A percentile compares a stretch with the other conserved stretches of the same genome.
These are phyloP conservation scores for Amanita exitialis DNA, from an alignment of 768 basidiomycete genomes.

Conservation along the genomic window DNA sequence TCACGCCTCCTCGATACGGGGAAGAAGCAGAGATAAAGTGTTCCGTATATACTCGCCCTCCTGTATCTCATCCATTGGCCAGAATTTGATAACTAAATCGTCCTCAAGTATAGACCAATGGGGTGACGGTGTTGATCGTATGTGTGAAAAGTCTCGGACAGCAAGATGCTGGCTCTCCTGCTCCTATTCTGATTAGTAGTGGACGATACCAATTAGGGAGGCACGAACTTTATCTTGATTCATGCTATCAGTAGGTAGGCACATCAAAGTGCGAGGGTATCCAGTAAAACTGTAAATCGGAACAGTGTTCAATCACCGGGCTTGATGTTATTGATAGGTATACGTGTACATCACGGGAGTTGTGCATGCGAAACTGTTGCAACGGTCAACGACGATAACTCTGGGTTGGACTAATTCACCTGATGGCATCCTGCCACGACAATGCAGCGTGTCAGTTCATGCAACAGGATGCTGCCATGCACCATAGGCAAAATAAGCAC, in stretches of 20 bases:
- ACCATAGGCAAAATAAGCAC: slow-evolving; percentile 58
- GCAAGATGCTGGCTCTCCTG: slow-evolving; percentile 30
- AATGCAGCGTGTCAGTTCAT: slow-evolving; percentile 50
- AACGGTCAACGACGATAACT: background rate
- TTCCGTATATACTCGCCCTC: slow-evolving; percentile 9
- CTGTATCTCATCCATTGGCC: slow-evolving; percentile 5
- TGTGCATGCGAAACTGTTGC: slow-evolving; percentile 79
- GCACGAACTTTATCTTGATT: background rate
- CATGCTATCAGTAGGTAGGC: background rate
- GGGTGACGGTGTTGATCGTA: slow-evolving; percentile 65
- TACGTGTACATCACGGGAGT: slow-evolving; percentile 51
- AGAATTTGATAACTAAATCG: slow-evolving; percentile 1
- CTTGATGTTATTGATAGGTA: slow-evolving; percentile 59
- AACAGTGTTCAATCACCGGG: slow-evolving; percentile 76
- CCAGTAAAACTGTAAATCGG: slow-evolving; percentile 47
- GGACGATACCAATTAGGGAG: background rate
- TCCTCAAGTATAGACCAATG: slow-evolving; percentile 44
- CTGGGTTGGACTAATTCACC: slow-evolving; percentile 27
- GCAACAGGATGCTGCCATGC: slow-evolving; percentile 63
- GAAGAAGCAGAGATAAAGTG: slow-evolving; percentile 2
- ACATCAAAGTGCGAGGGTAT: slow-evolving; percentile 37
- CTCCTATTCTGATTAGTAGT: background rate
- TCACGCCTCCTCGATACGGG: background rate
- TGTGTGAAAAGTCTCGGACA: slow-evolving; percentile 83
- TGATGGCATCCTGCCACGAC: slow-evolving; percentile 76